A percentile compares a stretch with the other conserved stretches of the same genome.
phyloP scores from a whole-genome alignment of 2,329 filamentous ascomycete species.

The Lizonia empirigonia region DNA sequence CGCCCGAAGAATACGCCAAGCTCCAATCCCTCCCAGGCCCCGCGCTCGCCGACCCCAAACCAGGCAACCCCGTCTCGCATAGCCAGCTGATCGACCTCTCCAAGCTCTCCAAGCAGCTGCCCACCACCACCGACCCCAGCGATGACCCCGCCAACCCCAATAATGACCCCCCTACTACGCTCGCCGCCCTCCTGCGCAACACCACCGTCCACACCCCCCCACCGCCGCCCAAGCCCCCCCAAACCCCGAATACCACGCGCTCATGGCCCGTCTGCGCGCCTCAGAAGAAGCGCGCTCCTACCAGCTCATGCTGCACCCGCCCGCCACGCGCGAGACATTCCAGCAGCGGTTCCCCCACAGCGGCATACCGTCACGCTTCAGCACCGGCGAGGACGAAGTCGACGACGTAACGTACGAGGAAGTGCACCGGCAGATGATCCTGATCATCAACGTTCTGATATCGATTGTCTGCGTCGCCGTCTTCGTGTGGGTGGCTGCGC shows the following conservation, averaged over 20 bases:
- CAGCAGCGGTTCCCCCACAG: conserved; percentile 60
- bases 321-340: conserved; percentile 62
- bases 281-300: conserved; percentile 85
- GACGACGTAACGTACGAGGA: conserved; percentile 74
- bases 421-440: conserved; percentile 77
- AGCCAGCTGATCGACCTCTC: conserved; percentile 69
- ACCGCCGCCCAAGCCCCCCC: conserved; percentile 68
- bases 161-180: conserved; percentile 41
- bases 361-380: conserved; percentile 57
- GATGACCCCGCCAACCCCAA: not conserved
- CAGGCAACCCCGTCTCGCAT: conserved; percentile 75
- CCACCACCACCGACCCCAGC: conserved; percentile 1
- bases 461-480: conserved; percentile 80
- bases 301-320: conserved; percentile 75
- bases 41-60: conserved; percentile 54
- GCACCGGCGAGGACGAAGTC: conserved; percentile 46
- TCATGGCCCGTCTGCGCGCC: conserved; percentile 83
- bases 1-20: conserved; percentile 26
- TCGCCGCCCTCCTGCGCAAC: conserved; percentile 75
- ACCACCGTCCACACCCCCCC: conserved; percentile 77
- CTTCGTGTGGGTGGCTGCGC: conserved; percentile 77
- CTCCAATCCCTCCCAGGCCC: conserved; percentile 52
- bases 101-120: conserved; percentile 54
- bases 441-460: conserved; percentile 89
- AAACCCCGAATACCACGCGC: conserved; percentile 83